These are phyloP conservation scores for Platanus orientalis DNA, from an alignment of 164 flowering plant species.

Conservation along the genomic window DNA sequence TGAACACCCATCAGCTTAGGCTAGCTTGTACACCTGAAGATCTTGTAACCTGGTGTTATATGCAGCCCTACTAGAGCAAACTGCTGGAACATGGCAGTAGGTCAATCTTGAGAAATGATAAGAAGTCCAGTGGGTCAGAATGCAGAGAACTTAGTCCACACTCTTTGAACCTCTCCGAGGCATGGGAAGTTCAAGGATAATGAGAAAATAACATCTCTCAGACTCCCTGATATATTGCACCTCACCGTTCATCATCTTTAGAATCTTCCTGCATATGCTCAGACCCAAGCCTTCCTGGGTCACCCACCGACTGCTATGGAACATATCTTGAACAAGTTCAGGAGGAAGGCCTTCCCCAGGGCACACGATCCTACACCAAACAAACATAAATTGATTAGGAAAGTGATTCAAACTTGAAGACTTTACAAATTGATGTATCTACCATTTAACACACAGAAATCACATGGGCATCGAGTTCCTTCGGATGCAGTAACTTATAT, in stretches of 20 bases:
- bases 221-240: conserved; percentile 83
- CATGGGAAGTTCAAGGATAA: conserved; percentile 52
- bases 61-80: background rate
- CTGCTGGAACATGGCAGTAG: background rate
- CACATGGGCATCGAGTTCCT: too few relatives aligned
- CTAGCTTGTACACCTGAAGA: background rate
- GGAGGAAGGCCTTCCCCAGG: conserved; percentile 84
- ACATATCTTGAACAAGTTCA: conserved; percentile 77
- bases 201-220: conserved; percentile 62
- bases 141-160: conserved; percentile 14
- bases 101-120: background rate
- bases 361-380: conserved; percentile 51
- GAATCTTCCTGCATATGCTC: conserved; percentile 74
- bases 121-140: background rate
- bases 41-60: background rate
- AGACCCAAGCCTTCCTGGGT: conserved; percentile 74
- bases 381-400: background rate
- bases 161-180: conserved; percentile 25
- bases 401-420: background rate
- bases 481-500: too few relatives aligned
- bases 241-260: conserved; percentile 79
- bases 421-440: too few relatives aligned
- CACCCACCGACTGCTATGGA: conserved; percentile 59
- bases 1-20: background rate
- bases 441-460: too few relatives aligned